These are phyloP conservation scores for Symbiodinium pilosum DNA, from an alignment of 73 alveolate species.

Conservation along the genomic window DNA sequence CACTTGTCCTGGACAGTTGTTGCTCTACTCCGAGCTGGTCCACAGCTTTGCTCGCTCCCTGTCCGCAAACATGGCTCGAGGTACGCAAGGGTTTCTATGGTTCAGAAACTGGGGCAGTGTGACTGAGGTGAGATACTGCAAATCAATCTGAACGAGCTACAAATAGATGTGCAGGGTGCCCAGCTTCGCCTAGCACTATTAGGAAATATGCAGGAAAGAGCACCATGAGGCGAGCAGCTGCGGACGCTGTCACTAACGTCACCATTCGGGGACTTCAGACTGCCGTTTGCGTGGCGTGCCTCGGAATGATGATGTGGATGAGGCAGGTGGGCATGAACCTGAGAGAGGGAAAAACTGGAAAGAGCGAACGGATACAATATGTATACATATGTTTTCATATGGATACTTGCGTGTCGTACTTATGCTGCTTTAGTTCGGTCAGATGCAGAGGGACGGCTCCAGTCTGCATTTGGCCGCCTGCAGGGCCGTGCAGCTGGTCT, in stretches of 20 bases:
- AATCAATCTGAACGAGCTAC: conserved; percentile 45
- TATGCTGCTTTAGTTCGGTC: no score
- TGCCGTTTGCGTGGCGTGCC: conserved; percentile 2
- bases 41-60: conserved; percentile 55
- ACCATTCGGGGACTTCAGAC: conserved; percentile 47
- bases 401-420: no score
- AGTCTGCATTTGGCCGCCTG: background rate
- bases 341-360: no score
- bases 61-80: no score
- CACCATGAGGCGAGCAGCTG: background rate
- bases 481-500: conserved; percentile 1
- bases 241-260: conserved; percentile 29
- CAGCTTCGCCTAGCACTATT: background rate
- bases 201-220: background rate
- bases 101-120: no score
- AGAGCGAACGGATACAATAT: no score
- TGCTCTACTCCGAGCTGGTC: conserved; percentile 64
- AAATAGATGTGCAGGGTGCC: conserved; percentile 32
- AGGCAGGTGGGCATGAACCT: no score
- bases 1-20: conserved; percentile 19
- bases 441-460: no score
- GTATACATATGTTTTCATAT: no score
- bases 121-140: conserved; percentile 62
- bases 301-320: conserved; percentile 56
- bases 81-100: no score